These are phyloP conservation scores for Turritis glabra DNA, from an alignment of 345 rosid species.

Conservation along the genomic window DNA sequence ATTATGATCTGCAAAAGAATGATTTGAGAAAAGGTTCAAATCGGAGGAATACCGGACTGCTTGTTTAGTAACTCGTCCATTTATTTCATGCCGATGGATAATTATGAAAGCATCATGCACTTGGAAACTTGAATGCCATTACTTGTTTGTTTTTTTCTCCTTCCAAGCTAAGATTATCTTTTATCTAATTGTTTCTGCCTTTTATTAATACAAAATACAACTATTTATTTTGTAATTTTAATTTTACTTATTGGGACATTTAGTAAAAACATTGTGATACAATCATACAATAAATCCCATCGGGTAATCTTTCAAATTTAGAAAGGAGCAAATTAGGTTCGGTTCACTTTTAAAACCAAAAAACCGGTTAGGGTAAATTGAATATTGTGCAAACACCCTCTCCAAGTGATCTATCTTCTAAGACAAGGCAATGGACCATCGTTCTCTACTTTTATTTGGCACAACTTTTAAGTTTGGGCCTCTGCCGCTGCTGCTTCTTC, in stretches of 20 bases:
- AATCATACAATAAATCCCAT: not conserved
- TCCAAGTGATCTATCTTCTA: constrained; percentile 31
- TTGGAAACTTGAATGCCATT: not conserved
- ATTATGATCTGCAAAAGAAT: too few species aligned
- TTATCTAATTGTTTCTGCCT: too few species aligned
- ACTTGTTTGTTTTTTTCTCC: not conserved
- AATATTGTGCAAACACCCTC: constrained; percentile 10
- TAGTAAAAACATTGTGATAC: not conserved
- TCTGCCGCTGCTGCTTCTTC: constrained; percentile 11
- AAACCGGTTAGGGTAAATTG: constrained; percentile 20
- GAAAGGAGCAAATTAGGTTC: constrained; percentile 8
- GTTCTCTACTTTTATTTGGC: constrained; percentile 10
- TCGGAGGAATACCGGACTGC: too few species aligned
- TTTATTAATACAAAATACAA: not conserved
- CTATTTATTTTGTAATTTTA: not conserved
- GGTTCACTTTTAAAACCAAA: constrained; percentile 9
- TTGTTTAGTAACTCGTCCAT: too few species aligned
- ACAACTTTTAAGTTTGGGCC: constrained; percentile 19
- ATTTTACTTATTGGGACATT: not conserved
- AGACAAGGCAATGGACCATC: constrained; percentile 29
- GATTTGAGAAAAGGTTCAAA: too few species aligned
- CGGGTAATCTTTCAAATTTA: not conserved
- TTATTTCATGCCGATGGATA: too few species aligned
- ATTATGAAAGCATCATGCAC: constrained; percentile 14
- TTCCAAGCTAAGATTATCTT: too few species aligned